Evolutionary conservation across 164 flowering plant species (phyloP).

Genomic region (Chloranthus sessilifolius): DNA sequence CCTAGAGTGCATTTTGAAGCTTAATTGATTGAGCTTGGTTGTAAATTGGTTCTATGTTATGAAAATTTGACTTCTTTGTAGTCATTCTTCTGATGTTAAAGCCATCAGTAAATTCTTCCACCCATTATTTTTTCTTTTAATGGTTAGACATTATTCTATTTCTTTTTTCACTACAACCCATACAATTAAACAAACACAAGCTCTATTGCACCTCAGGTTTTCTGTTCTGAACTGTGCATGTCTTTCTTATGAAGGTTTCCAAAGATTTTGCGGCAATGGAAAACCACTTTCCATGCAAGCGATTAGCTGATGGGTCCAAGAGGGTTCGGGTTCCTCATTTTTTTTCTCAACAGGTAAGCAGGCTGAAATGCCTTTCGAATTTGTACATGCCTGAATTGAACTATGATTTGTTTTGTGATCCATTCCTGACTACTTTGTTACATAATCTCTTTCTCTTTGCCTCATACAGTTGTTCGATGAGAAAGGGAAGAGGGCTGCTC

Average conservation of each 20-base stretch:
- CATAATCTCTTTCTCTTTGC: not conserved
- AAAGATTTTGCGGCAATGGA: slow-evolving; percentile 27
- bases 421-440: not conserved
- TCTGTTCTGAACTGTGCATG: too few species aligned
- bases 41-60: too few species aligned
- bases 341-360: slow-evolving; percentile 44
- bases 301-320: slow-evolving; percentile 81
- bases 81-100: too few species aligned
- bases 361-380: not conserved
- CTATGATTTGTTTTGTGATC: not conserved
- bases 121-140: too few species aligned
- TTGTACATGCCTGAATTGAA: not conserved
- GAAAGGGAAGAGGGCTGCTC: slow-evolving; percentile 26
- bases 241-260: slow-evolving; percentile 48
- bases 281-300: slow-evolving; percentile 44
- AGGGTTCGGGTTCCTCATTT: slow-evolving; percentile 62
- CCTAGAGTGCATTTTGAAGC: too few species aligned
- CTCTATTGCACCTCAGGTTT: too few species aligned
- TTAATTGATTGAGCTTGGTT: too few species aligned
- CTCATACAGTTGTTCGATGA: slow-evolving; percentile 33
- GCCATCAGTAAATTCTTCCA: too few species aligned
- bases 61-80: not conserved
- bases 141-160: too few species aligned
- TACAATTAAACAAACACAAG: too few species aligned
- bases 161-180: too few species aligned